These are phyloP conservation scores for Globisporangium cystogenes DNA, from an alignment of 352 stramenopile species.

Conservation along the genomic window DNA sequence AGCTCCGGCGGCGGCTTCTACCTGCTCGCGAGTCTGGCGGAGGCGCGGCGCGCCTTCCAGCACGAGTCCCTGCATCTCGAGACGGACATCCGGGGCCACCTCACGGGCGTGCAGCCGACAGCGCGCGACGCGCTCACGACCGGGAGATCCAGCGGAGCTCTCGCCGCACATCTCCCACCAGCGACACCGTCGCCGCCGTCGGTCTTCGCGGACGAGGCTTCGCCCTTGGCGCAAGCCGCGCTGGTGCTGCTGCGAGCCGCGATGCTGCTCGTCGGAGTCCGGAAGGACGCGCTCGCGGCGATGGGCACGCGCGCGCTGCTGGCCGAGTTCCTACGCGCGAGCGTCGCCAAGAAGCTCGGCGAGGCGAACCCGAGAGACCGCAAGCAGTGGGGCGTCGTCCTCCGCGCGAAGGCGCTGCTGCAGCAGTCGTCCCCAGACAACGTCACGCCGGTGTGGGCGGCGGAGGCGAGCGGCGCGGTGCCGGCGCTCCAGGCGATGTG, in stretches of 20 bases:
- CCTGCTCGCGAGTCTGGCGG: slow-evolving; percentile 22
- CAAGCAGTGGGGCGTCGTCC: slow-evolving; percentile 6
- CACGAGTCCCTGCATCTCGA: slow-evolving; percentile 27
- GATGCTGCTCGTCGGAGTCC: slow-evolving; percentile 8
- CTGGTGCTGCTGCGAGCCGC: slow-evolving; percentile 9
- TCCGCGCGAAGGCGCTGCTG: slow-evolving; percentile 1
- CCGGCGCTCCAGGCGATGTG: slow-evolving; percentile 14
- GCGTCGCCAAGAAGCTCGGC: slow-evolving; percentile 8
- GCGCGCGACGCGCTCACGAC: slow-evolving; percentile 7
- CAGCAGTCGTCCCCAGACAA: slow-evolving; percentile 6
- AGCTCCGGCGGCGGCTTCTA: slow-evolving; percentile 43
- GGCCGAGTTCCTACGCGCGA: slow-evolving; percentile 9
- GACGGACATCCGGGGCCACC: slow-evolving; percentile 33
- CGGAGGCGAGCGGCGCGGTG: not conserved
- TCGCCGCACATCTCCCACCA: too few species aligned
- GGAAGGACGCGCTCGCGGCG: slow-evolving; percentile 7
- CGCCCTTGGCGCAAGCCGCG: not conserved
- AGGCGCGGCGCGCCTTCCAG: slow-evolving; percentile 19
- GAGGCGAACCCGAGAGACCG: slow-evolving; percentile 5
- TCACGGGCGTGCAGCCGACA: slow-evolving; percentile 36
- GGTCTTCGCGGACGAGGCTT: slow-evolving; percentile 7
- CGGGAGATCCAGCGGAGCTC: not conserved
- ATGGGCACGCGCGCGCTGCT: slow-evolving; percentile 10
- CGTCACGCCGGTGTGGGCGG: not conserved
- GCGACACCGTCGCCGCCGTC: not conserved